Evolutionary conservation across 305 asterid species (phyloP).

Genomic region (Petunia hybrid): DNA sequence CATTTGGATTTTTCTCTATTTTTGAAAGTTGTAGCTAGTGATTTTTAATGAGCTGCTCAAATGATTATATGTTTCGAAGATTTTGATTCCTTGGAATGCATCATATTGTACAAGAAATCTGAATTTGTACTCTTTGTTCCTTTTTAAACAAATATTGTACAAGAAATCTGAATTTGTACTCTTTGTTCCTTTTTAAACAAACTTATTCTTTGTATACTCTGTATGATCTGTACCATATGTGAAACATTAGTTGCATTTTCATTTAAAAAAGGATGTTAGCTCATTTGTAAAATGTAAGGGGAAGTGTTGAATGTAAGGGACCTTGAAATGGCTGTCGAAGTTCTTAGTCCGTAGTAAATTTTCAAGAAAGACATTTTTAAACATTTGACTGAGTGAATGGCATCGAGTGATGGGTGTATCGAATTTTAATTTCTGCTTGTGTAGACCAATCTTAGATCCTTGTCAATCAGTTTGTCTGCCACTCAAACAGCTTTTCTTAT

Average conservation of each 20-base stretch:
- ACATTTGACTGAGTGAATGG: not conserved
- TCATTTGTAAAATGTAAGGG: not conserved
- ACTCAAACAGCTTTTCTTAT: not conserved
- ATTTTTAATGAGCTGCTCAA: not conserved
- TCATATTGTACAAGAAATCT: not conserved
- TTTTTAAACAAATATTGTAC: not conserved
- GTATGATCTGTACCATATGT: not conserved
- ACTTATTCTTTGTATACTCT: not conserved
- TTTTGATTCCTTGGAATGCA: not conserved
- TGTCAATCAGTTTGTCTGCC: not conserved
- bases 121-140: not conserved
- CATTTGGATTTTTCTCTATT: not conserved
- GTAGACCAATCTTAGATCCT: not conserved
- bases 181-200: not conserved
- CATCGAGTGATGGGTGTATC: not conserved
- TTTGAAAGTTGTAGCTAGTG: not conserved
- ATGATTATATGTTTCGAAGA: not conserved
- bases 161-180: not conserved
- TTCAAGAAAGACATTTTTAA: not conserved
- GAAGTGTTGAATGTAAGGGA: not conserved
- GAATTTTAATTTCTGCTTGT: not conserved
- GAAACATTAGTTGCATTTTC: not conserved
- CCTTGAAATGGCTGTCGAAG: not conserved
- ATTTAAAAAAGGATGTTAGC: not conserved
- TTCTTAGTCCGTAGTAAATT: not conserved